phyloP scores from a whole-genome alignment of 768 basidiomycete species.

The Kwoniella newhampshirensis region DNA sequence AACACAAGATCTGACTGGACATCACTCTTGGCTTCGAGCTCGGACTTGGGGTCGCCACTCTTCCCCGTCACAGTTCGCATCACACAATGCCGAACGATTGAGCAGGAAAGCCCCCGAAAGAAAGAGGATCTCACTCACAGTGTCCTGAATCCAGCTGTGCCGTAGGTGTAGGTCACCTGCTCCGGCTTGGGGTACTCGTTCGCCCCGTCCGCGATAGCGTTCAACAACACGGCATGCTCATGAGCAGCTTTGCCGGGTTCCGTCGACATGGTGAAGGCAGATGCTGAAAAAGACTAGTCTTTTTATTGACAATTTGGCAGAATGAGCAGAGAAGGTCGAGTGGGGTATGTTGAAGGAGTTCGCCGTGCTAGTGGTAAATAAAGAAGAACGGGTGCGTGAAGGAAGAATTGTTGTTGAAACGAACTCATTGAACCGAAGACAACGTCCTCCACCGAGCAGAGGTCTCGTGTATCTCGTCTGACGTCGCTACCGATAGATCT shows the following conservation, averaged over 20 bases:
- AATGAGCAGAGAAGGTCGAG: not conserved
- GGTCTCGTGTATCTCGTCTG: not conserved
- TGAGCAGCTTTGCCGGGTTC: constrained; percentile 32
- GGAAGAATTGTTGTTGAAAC: too few species aligned
- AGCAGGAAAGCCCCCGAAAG: too few species aligned
- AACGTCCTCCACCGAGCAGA: too few species aligned
- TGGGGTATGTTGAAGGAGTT: too few species aligned
- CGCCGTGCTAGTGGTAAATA: too few species aligned
- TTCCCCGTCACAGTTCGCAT: constrained; percentile 1
- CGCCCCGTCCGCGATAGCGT: constrained; percentile 40
- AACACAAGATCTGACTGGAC: not conserved
- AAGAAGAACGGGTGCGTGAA: too few species aligned
- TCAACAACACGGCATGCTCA: constrained; percentile 31
- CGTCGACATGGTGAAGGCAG: constrained; percentile 17
- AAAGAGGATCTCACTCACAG: constrained; percentile 60
- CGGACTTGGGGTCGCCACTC: too few species aligned
- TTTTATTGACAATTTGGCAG: not conserved
- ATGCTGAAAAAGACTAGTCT: not conserved
- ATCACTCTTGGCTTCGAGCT: not conserved
- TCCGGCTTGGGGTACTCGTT: constrained; percentile 66
- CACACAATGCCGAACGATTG: not conserved
- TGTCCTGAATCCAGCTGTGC: constrained; percentile 92
- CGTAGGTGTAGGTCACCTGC: constrained; percentile 74
- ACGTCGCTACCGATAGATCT: constrained; percentile 1
- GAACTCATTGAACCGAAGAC: too few species aligned